Conservation (phyloP, 768 basidiomycete species). For the Lactarius trivialis region DNA sequence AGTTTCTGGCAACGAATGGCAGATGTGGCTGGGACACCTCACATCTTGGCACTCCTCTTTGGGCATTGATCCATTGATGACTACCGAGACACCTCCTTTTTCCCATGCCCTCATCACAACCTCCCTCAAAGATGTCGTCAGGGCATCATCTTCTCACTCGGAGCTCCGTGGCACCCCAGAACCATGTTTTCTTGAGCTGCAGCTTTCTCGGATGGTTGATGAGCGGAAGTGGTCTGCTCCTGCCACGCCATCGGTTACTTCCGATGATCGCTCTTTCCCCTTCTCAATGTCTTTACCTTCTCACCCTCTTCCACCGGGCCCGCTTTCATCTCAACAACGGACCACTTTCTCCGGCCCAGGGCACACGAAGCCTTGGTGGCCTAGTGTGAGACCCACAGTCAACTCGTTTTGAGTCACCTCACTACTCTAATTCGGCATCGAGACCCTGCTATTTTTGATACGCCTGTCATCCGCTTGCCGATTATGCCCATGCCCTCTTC, state of each 20-base stretch:
- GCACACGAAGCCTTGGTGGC: conserved; percentile 16
- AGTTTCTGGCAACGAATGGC: conserved; percentile 19
- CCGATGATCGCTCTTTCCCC: neutral
- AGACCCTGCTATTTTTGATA: neutral
- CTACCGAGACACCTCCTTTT: conserved; percentile 10
- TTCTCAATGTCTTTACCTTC: conserved; percentile 1
- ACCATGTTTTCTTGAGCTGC: conserved; percentile 15
- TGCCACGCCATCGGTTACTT: neutral
- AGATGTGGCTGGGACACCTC: conserved; percentile 22
- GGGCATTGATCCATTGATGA: conserved; percentile 12
- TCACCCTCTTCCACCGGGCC: neutral
- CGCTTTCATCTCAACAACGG: conserved; percentile 7
- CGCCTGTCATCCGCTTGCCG: neutral
- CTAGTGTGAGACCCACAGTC: conserved; percentile 7
- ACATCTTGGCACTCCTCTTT: conserved; percentile 19
- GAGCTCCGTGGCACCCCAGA: conserved; percentile 14
- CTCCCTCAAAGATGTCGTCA: conserved; percentile 17
- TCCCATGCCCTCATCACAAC: conserved; percentile 16
- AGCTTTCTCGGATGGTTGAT: conserved; percentile 11
- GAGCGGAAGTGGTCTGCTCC: neutral
- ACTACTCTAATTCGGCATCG: neutral
- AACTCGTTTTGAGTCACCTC: conserved; percentile 11
- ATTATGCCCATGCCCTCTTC: conserved; percentile 1
- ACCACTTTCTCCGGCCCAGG: conserved; percentile 6
- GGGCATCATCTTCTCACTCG: conserved; percentile 11